phyloP scores from a whole-genome alignment of 1,284 basidiomycete genomes.

The Taiwanofungus camphoratus region DNA sequence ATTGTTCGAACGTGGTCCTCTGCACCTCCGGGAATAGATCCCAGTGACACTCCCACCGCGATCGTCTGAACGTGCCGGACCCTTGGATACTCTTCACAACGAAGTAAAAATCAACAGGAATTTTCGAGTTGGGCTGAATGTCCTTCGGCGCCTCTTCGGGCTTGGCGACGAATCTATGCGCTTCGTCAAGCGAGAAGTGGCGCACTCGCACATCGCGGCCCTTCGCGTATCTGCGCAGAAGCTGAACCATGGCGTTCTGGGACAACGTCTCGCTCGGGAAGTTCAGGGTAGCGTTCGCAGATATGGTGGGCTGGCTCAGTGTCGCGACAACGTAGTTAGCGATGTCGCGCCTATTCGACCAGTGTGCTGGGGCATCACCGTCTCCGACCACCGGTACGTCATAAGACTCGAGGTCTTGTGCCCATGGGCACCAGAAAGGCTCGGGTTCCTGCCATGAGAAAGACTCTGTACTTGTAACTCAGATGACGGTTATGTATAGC shows the following conservation, averaged over 20 bases:
- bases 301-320: slow-evolving; percentile 7
- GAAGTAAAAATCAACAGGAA: slow-evolving; percentile 12
- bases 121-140: slow-evolving; percentile 5
- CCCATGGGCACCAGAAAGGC: slow-evolving; percentile 11
- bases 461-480: not conserved
- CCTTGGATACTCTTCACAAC: slow-evolving; percentile 8
- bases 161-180: slow-evolving; percentile 6
- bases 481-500: too few relatives aligned
- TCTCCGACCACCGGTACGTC: slow-evolving; percentile 8
- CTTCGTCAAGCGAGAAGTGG: slow-evolving; percentile 8
- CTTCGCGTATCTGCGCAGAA: slow-evolving; percentile 7
- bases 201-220: slow-evolving; percentile 6
- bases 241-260: slow-evolving; percentile 9
- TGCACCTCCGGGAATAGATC: slow-evolving; percentile 10
- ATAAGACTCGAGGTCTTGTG: slow-evolving; percentile 7
- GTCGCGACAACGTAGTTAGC: slow-evolving; percentile 10
- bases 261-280: slow-evolving; percentile 10
- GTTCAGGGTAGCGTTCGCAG: slow-evolving; percentile 9
- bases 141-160: slow-evolving; percentile 7
- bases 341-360: slow-evolving; percentile 8
- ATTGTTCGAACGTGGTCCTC: slow-evolving; percentile 8
- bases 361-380: slow-evolving; percentile 7
- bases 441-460: slow-evolving; percentile 1
- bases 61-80: slow-evolving; percentile 4
- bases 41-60: slow-evolving; percentile 10